Evolutionary conservation across 495 filamentous ascomycete genomes (phyloP), one percentile per base, ranked within the genome.

Genomic region (Annulohypoxylon stygium): DNA sequence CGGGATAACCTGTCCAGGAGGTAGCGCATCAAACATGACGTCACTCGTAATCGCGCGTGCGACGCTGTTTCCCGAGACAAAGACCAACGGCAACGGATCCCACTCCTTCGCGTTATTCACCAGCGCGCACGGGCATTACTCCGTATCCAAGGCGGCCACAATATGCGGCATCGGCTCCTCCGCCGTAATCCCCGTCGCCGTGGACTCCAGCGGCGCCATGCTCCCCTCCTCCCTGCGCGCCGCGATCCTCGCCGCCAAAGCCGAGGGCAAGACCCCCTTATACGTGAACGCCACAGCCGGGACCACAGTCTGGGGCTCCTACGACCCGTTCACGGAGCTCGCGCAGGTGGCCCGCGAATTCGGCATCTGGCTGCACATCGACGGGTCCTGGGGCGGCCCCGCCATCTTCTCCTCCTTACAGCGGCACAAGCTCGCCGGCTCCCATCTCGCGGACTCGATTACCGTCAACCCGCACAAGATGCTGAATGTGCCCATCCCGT

Each of bases 251-350:
- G 83, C 84, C 65, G 88, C 91, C 20, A 85, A 88, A 64, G 69
- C 72, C 10, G 85, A 90, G 73, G 91, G 92, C 43, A 86, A 87
- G 62, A 95, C 92, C 5, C 95, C 96, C 0, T 93, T 99, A 74
- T 99, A 95, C 81, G 93, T 98, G 77, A 98, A 97, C 77, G 92
- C 95, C 4, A 97, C 95, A 0, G 95, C 96, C 3, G 95, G 95
- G 18, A 98, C 96, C 14, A 99, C 96, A 2, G 96, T 97, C 9
- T 81, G 95, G 66, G 96, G 95, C 18, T 93, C 93, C 12, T 99
- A 91, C 78, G 95, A 98, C 79, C 93, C 92, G 1, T 90, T 98
- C 70, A 78, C 84, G 20, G 87, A 84, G 11, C 91, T 98, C 69
- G 86, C 90, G 1, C 86, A 85, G 30, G 84, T 98, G 14, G 97